A percentile compares a stretch with the other conserved stretches of the same genome.
These are phyloP conservation scores for Centaurea solstitialis DNA, from an alignment of 129 eudicot species.

Conservation along the genomic window DNA sequence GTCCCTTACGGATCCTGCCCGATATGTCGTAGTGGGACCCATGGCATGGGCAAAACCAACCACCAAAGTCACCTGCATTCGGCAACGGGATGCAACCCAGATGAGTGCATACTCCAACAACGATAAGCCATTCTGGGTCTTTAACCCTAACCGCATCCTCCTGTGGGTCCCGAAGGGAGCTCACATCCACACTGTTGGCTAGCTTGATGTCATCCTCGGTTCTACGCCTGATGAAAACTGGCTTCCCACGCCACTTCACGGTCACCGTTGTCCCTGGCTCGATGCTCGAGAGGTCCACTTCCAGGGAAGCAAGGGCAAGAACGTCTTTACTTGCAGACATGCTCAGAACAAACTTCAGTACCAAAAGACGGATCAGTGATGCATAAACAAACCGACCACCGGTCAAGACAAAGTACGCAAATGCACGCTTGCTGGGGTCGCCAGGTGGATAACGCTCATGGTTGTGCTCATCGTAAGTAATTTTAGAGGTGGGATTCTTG, in stretches of 20 bases:
- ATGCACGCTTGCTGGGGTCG: conserved; percentile 87
- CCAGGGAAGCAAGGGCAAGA: conserved; percentile 83
- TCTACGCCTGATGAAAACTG: conserved; percentile 76
- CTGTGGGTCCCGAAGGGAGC: conserved; percentile 73
- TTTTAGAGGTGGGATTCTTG: conserved; percentile 72
- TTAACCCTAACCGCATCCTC: conserved; percentile 73
- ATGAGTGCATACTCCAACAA: conserved; percentile 81
- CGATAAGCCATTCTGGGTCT: conserved; percentile 85
- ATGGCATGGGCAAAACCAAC: conserved; percentile 94
- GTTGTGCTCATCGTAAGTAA: conserved; percentile 68
- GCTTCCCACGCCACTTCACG: conserved; percentile 90
- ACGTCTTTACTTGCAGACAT: conserved; percentile 91
- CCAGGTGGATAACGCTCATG: conserved; percentile 90
- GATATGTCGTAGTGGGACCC: conserved; percentile 85
- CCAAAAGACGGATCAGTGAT: conserved; percentile 66
- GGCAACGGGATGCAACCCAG: conserved; percentile 89
- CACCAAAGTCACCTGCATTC: conserved; percentile 85
- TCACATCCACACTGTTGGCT: conserved; percentile 76
- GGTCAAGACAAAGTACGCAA: conserved; percentile 80
- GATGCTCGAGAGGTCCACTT: conserved; percentile 77
- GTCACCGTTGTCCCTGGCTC: conserved; percentile 82
- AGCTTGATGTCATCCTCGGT: conserved; percentile 70
- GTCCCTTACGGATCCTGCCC: conserved; percentile 87
- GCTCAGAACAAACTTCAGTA: conserved; percentile 76
- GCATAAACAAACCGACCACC: conserved; percentile 87